Evolutionary conservation across 257 asterid genomes (phyloP), one percentile per base, ranked within the genome.

Genomic region (Nyctanthes arbortristis): DNA sequence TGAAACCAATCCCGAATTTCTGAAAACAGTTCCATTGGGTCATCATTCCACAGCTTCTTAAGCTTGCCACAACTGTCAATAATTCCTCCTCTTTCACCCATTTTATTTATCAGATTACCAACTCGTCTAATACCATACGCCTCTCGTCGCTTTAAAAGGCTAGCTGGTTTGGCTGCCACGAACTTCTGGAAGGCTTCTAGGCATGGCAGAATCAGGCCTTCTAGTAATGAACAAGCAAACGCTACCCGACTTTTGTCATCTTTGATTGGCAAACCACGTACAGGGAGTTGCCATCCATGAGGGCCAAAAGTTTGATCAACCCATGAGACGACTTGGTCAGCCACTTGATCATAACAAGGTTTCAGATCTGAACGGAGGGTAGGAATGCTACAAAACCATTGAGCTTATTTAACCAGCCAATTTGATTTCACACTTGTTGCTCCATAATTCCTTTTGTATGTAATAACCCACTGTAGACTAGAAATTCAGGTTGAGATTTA

Each of bases 1-100:
- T 84, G 97, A 78, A 88, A 92, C 96, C 96, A 92, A 58, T 86
- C 86, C 67, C 18, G 73, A 61, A 89, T 77, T 69, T 92, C 98
- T 30, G 37, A 5, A 72, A 67, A 85, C 68, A 92, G 57, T 75
- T 73, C 88, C 12, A 45, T 67, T 0, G 83, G 80, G 57, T 86
- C 66, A 29, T 81, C 88, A 36, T 79, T 55, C 98, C 97, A 88
- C 77, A 79, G 55, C 32, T 12, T 36, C 73, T 85, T 75, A 35
- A 89, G 66, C 69, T 69, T 82, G 24, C 64, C 88, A 72, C 90
- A 68, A 52, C 81, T 81, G 71, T 88, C 95, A 32, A 88, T 81
- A 18, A 79, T 66, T 67, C 82, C 65, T 60, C 73, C 79, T 71
- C 71, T 80, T 9, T 49, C 61, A 45, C 75, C 83, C 57, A 93